These are phyloP conservation scores for Rhizophagus prolifer DNA, from an alignment of 192 early-diverging fungal genomes.

Conservation along the genomic window DNA sequence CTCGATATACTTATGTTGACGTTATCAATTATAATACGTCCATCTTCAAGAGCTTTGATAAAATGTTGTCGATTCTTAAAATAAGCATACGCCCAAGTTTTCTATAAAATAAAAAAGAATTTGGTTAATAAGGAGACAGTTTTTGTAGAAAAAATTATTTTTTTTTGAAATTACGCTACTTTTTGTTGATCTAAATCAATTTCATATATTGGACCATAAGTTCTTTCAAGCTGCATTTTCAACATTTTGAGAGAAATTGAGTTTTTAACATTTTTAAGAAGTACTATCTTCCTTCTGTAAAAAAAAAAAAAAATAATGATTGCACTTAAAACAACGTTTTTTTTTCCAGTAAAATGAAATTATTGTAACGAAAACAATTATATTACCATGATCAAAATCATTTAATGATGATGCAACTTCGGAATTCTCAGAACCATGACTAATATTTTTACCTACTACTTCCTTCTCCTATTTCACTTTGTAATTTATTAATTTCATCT, in stretches of 20 bases:
- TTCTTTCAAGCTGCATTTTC: neutral
- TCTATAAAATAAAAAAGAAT: neutral
- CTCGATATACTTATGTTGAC: too few relatives aligned
- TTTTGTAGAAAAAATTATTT: neutral
- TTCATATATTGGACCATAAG: neutral
- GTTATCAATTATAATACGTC: neutral
- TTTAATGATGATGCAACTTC: neutral
- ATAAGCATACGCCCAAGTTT: neutral
- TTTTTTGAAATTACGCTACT: neutral
- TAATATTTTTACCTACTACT: neutral
- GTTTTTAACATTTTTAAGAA: neutral
- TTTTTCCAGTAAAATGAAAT: neutral
- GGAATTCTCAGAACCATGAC: too few relatives aligned
- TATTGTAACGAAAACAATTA: neutral
- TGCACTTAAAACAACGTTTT: neutral
- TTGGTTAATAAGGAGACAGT: neutral
- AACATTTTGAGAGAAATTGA: neutral
- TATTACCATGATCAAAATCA: neutral
- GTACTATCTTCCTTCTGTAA: neutral
- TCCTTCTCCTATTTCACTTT: neutral
- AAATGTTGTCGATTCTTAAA: neutral
- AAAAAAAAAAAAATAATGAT: neutral
- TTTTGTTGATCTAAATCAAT: neutral
- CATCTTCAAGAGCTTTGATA: neutral
- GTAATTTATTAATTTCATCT: neutral